Evolutionary conservation across 2,329 filamentous ascomycete genomes (phyloP), one percentile per base, ranked within the genome.

Genomic region (Trichoderma aggressivum): DNA sequence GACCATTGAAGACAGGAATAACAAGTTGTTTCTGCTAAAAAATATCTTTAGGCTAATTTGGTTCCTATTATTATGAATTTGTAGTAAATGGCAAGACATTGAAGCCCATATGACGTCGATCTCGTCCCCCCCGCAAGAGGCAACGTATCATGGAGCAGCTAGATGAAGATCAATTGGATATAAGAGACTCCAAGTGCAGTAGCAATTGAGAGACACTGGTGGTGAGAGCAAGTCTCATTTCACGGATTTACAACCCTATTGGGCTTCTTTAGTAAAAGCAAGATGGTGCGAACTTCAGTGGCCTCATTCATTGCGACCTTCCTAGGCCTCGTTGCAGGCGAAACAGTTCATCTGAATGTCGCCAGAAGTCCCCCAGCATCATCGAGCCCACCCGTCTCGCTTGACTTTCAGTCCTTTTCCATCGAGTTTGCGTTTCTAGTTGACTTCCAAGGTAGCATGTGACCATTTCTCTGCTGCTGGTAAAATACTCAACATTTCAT

Each of bases 321-420:
- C 21, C 3, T 60, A n/a, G 28, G 36, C 5, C 28, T 68, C n/a
- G 65, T 43, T 21, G n/a, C 28, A 12, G 56, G 65, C 26, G 65
- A 68, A 50, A 60, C 36, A 26, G 65, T 68, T 28, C 53, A n/a
- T 16, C 18, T 68, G 1, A 26, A 50, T 24, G 26, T 68, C 18
- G 55, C 65, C 55, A 60, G 21, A 50, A 50, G 26, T 5, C 36
- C 65, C 14, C 69, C 69, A 21, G 47, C 36, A 4, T 67, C 69
- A 26, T 59, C 62, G 7, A 67, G 69, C 14, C 62, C 53, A 6
- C 69, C 62, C 26, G 60, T 71, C 7, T 67, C 69, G 16, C 62
- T 59, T 34, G 69, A 68, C 14, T 71, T 71, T 36, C 62, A 71
- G 30, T 71, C 69, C 1, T 71, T 71, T 16, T 71, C 69, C 8